These are phyloP conservation scores for Fusarium mangiferae DNA, from an alignment of 2,329 filamentous ascomycete genomes.

Conservation along the genomic window DNA sequence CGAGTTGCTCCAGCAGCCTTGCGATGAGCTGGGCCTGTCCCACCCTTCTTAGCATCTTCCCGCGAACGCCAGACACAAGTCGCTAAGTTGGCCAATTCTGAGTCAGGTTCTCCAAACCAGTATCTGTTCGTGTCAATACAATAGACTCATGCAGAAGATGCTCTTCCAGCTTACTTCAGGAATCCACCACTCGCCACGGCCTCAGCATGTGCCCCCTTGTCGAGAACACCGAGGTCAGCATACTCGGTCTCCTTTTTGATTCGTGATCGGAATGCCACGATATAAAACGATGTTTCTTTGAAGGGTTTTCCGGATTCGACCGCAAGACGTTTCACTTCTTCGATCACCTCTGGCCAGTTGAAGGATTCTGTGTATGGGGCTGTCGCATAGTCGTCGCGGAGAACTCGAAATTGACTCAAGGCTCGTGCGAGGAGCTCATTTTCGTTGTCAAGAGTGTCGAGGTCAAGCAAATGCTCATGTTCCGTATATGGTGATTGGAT, in stretches of 20 bases:
- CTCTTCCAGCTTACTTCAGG: slow-evolving; percentile 69
- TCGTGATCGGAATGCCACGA: slow-evolving; percentile 83
- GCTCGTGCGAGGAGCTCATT: slow-evolving; percentile 78
- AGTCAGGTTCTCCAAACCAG: slow-evolving; percentile 85
- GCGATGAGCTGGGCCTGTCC: slow-evolving; percentile 67
- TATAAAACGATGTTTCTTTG: slow-evolving; percentile 76
- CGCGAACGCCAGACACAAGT: slow-evolving; percentile 76
- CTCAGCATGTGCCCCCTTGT: slow-evolving; percentile 82
- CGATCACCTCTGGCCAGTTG: slow-evolving; percentile 77
- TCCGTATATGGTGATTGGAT: slow-evolving; percentile 82
- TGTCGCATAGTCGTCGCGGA: slow-evolving; percentile 79
- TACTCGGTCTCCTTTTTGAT: slow-evolving; percentile 75
- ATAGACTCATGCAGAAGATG: neutral
- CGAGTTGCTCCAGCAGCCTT: slow-evolving; percentile 73
- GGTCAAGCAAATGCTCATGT: slow-evolving; percentile 75
- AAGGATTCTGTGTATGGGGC: slow-evolving; percentile 78
- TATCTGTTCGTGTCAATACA: slow-evolving; percentile 64
- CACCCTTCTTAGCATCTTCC: slow-evolving; percentile 68
- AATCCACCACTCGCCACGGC: slow-evolving; percentile 83
- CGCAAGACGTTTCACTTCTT: slow-evolving; percentile 64
- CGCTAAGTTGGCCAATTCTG: slow-evolving; percentile 78
- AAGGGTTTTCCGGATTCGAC: slow-evolving; percentile 60
- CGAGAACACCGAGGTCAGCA: slow-evolving; percentile 75
- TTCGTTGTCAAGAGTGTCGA: slow-evolving; percentile 72
- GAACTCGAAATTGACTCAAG: slow-evolving; percentile 70